Percentiles rank a stretch among this genome's conserved stretches.
Conservation (phyloP, 2,329 filamentous ascomycete species). For the Teratosphaeria pseudoeucalypti region DNA sequence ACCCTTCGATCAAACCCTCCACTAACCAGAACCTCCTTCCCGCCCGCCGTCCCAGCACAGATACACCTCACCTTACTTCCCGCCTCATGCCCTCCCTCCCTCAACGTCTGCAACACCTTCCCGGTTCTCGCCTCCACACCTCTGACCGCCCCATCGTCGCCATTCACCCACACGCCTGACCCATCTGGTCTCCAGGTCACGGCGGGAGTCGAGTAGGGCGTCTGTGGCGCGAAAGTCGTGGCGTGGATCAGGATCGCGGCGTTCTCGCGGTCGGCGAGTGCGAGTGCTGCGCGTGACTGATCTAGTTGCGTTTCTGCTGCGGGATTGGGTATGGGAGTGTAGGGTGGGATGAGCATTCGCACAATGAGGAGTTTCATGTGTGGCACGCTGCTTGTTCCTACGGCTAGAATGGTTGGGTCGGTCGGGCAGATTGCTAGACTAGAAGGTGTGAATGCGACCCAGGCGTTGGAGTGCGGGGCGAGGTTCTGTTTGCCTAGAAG, state of each 20-base stretch:
- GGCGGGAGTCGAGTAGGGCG: conserved; percentile 52
- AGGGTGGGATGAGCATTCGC: conserved; percentile 43
- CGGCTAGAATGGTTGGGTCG: conserved; percentile 45
- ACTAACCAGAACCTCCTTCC: conserved; percentile 46
- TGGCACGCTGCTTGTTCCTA: conserved; percentile 50
- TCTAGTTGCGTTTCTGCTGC: conserved; percentile 37
- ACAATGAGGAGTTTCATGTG: conserved; percentile 54
- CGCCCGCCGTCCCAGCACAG: conserved; percentile 40
- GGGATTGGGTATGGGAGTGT: conserved; percentile 13
- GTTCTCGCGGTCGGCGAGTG: conserved; percentile 46
- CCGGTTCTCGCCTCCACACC: conserved; percentile 50
- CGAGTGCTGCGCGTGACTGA: conserved; percentile 41
- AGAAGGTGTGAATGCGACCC: conserved; percentile 52
- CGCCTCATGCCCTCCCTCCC: conserved; percentile 39
- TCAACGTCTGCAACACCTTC: conserved; percentile 42
- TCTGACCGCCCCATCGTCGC: conserved; percentile 52
- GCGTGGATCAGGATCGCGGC: conserved; percentile 50
- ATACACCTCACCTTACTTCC: conserved; percentile 50
- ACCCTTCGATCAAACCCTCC: conserved; percentile 55
- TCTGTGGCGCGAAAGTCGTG: conserved; percentile 53
- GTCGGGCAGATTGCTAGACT: conserved; percentile 46
- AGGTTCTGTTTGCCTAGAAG: conserved; percentile 50
- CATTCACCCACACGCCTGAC: conserved; percentile 53
- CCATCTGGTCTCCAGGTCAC: conserved; percentile 53
- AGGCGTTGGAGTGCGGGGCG: conserved; percentile 53